Conservation (phyloP, 805 yeast species). For the Debaryomyces maramus region DNA sequence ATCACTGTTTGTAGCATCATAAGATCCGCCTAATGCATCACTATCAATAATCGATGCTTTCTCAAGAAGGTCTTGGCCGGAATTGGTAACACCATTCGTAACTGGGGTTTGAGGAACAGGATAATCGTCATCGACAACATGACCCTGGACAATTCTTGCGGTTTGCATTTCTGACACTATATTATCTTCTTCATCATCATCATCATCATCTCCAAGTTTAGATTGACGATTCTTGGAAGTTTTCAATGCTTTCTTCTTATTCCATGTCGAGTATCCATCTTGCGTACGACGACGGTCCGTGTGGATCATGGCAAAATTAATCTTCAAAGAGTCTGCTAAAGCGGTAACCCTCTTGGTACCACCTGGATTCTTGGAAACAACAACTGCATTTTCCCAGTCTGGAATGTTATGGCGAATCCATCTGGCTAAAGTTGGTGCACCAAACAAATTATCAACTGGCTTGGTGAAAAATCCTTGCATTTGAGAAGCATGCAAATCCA, state of each 20-base stretch:
- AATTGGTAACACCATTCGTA: conserved; percentile 6
- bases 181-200: conserved; percentile 65
- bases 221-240: conserved; percentile 8
- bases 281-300: conserved; percentile 93
- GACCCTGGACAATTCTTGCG: conserved; percentile 95
- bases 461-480: conserved; percentile 98
- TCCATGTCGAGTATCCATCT: conserved; percentile 48
- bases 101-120: conserved; percentile 20
- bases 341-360: conserved; percentile 98
- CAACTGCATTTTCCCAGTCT: conserved; percentile 85
- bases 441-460: conserved; percentile 95
- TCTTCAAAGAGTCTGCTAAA: conserved; percentile 92
- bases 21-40: conserved; percentile 78
- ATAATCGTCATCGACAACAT: conserved; percentile 88
- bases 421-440: conserved; percentile 93
- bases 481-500: conserved; percentile 96
- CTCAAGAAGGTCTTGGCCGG: conserved; percentile 10
- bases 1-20: conserved; percentile 72
- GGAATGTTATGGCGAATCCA: conserved; percentile 93
- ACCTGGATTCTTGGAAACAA: conserved; percentile 98
- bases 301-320: conserved; percentile 98
- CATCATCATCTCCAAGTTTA: conserved; percentile 37
- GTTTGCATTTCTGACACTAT: conserved; percentile 84
- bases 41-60: conserved; percentile 23
- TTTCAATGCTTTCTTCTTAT: conserved; percentile 48